phyloP scores from a whole-genome alignment of 2,329 filamentous ascomycete species.

The Curvularia verruculosa region DNA sequence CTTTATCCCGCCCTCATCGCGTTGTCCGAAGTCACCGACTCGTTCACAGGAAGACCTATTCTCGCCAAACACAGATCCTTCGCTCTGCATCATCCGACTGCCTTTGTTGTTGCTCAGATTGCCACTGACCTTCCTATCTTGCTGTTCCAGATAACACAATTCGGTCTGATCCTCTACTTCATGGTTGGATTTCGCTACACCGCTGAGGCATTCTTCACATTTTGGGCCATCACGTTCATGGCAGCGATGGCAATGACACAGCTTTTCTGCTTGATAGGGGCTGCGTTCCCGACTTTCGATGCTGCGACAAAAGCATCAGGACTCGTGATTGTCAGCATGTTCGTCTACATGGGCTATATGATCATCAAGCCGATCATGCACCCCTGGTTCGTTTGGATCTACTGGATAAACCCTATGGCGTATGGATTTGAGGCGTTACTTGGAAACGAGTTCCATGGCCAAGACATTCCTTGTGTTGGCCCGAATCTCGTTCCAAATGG shows the following conservation, averaged over 20 bases:
- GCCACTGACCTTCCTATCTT: constrained; percentile 60
- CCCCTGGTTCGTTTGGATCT: constrained; percentile 79
- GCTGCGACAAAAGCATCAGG: constrained; percentile 59
- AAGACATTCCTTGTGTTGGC: constrained; percentile 61
- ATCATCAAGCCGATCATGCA: constrained; percentile 66
- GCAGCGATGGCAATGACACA: constrained; percentile 67
- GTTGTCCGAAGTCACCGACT: too few species aligned
- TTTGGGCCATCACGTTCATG: constrained; percentile 68
- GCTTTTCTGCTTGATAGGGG: constrained; percentile 77
- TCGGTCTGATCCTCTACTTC: constrained; percentile 76
- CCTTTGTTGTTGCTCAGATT: constrained; percentile 75
- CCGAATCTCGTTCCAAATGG: constrained; percentile 57
- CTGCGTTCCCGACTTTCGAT: constrained; percentile 66
- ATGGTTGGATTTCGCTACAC: constrained; percentile 76
- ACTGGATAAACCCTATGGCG: constrained; percentile 75
- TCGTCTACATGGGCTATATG: constrained; percentile 63
- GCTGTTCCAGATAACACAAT: constrained; percentile 63
- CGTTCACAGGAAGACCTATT: constrained; percentile 62
- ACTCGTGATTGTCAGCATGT: constrained; percentile 60
- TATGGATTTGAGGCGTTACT: constrained; percentile 79
- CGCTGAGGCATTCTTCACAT: constrained; percentile 79
- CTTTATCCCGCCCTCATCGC: constrained; percentile 62
- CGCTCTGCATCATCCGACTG: constrained; percentile 82
- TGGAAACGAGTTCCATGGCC: constrained; percentile 75
- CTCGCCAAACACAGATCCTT: constrained; percentile 85